Percentiles rank a stretch among this genome's conserved stretches.
Conservation (phyloP, 2,329 filamentous ascomycete genomes). For the Fusarium subglutinans region DNA sequence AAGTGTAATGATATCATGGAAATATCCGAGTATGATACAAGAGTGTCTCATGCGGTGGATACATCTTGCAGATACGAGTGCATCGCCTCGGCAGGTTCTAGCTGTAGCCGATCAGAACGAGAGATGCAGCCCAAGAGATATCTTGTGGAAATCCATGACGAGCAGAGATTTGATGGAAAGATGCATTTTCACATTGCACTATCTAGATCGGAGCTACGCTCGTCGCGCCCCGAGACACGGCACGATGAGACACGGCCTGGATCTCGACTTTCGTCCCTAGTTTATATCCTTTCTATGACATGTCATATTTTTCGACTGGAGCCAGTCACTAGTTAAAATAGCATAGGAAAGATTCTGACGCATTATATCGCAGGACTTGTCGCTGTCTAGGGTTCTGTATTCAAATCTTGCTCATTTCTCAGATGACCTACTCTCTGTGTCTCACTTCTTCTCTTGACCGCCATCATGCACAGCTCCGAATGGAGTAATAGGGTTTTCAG, state of each 20-base stretch:
- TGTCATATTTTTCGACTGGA: not conserved
- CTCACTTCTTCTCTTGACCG: not conserved
- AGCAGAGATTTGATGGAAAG: too few relatives aligned
- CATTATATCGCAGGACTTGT: accelerated
- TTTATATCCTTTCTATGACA: too few relatives aligned
- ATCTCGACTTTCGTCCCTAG: not conserved
- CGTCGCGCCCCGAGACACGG: not conserved
- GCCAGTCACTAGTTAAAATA: too few relatives aligned
- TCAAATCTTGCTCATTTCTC: not conserved
- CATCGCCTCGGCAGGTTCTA: accelerated
- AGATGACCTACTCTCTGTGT: accelerated
- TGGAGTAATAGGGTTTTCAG: not conserved
- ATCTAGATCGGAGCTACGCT: too few relatives aligned
- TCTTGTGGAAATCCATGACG: not conserved
- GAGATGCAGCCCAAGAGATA: accelerated
- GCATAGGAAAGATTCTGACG: accelerated
- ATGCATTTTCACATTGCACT: too few relatives aligned
- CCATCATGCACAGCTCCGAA: not conserved
- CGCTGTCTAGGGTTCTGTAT: accelerated
- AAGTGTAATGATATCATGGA: not conserved
- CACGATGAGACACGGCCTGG: not conserved
- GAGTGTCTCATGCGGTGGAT: not conserved
- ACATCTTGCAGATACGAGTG: not conserved
- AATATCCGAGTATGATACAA: accelerated
- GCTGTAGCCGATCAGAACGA: accelerated